phyloP scores from a whole-genome alignment of 176 grass and related monocot species.

The Hordeum marinum region DNA sequence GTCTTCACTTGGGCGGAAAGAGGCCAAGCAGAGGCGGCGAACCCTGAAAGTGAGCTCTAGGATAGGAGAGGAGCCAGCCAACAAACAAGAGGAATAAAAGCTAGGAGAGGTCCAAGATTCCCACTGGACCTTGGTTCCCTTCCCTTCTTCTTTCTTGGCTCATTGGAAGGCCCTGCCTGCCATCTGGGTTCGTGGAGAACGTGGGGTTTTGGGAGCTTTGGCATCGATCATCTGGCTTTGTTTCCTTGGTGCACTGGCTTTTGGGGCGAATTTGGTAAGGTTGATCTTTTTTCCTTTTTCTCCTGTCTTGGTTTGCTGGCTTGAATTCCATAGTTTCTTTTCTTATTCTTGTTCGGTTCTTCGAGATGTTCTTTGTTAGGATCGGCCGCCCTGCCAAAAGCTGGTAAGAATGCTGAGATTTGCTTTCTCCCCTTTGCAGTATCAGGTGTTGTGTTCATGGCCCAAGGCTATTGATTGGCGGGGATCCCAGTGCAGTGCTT shows the following conservation, averaged over 20 bases:
- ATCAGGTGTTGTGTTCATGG: background rate
- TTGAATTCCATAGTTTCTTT: background rate
- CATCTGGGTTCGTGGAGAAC: slow-evolving; percentile 6
- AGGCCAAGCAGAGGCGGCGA: slow-evolving; percentile 19
- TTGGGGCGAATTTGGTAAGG: background rate
- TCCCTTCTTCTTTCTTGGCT: background rate
- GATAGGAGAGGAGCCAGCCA: slow-evolving; percentile 17
- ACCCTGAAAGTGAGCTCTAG: slow-evolving; percentile 34
- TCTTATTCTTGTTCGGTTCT: background rate
- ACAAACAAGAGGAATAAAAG: background rate
- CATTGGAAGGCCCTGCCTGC: background rate
- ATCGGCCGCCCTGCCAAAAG: background rate
- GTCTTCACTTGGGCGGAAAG: background rate
- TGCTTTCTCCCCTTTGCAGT: background rate
- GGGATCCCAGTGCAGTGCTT: background rate
- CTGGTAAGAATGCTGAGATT: background rate
- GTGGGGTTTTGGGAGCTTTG: slow-evolving; percentile 10
- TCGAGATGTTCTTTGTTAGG: background rate
- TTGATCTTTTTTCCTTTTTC: background rate
- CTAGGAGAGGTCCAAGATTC: slow-evolving; percentile 13
- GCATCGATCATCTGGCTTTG: background rate
- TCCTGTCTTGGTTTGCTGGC: background rate
- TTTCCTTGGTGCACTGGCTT: background rate
- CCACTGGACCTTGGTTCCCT: background rate
- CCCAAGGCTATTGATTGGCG: background rate